Conservation (phyloP, 768 basidiomycete genomes). For the Psilocybe cyanescens region DNA sequence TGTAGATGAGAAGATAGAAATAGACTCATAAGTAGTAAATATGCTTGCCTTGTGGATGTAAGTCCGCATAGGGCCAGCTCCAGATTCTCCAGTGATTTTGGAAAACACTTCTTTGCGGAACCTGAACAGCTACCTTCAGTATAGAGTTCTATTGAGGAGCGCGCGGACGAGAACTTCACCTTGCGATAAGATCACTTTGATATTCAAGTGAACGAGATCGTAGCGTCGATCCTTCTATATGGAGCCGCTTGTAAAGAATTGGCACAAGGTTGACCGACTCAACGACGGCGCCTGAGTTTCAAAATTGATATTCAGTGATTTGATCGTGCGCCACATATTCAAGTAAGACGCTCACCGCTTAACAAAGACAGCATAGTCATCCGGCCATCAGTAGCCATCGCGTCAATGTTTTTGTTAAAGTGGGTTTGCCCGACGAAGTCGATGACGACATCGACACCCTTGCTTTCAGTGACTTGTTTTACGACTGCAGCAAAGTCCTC, state of each 20-base stretch:
- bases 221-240: conserved; percentile 87
- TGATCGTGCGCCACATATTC: neutral
- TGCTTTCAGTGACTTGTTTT: conserved; percentile 64
- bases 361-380: conserved; percentile 72
- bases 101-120: conserved; percentile 60
- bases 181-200: conserved; percentile 70
- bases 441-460: conserved; percentile 83
- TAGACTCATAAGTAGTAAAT: conserved; percentile 4
- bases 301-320: conserved; percentile 1
- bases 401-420: conserved; percentile 73
- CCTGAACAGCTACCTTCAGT: conserved; percentile 29
- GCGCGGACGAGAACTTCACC: conserved; percentile 34
- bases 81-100: conserved; percentile 60
- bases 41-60: conserved; percentile 76
- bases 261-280: conserved; percentile 59
- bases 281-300: conserved; percentile 50
- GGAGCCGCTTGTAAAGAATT: conserved; percentile 83
- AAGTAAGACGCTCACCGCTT: conserved; percentile 52
- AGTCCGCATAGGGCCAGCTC: conserved; percentile 64
- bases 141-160: neutral
- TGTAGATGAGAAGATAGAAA: neutral
- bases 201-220: conserved; percentile 76
- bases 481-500: conserved; percentile 79
- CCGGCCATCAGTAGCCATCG: conserved; percentile 70
- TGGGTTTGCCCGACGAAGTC: conserved; percentile 84